Base-by-base conservation (phyloP, 2,329 filamentous ascomycete species). In the Alternaria viburni region DNA sequence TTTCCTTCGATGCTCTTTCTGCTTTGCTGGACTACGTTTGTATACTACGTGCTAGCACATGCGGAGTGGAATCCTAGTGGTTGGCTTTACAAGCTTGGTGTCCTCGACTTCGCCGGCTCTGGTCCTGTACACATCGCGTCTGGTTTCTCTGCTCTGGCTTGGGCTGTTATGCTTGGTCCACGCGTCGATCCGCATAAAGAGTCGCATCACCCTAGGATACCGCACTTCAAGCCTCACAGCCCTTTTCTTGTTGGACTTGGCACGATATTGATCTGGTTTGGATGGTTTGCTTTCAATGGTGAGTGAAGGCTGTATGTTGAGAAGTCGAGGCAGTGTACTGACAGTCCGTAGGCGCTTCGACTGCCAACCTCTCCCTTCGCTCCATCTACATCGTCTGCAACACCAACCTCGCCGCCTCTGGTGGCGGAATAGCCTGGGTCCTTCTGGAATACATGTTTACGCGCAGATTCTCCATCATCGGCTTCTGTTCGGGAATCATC, bases 1-100 rank as follows among this genome's bases (percentile, higher is more conserved):
- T 73, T 63, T 54, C 76, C 76, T 28, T 69, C 65, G 2, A 77
- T 77, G 74, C 58, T 79, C 4, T 79, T 78, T 52, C 43, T 78
- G 32, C 68, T 78, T n/a, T 77, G 72, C 59, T 78, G 75, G 76
- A 77, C 74, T 0, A 77, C 76, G 1, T 78, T 77, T 17, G 76
- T 77, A 2, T 77, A 79, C 61, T 77, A 78, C n/a, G 61, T 75
- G n/a, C 62, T 93, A 64, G 90, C 91, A 50, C 91, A 91, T 80
- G 92, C 90, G 87, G 92, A 91, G 49, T 93, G 90, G 91, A 93
- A 92, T 79, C 81, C 84, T 55, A 89, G 88, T 65, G 91, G 91
- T 50, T 93, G 90, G 90, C 85, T 91, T 26, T 89, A 85, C 79
- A 86, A 86, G 19, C 85, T 93, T 45, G 89, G 89, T 51, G 87